These are phyloP conservation scores for Biscogniauxia marginata DNA, from an alignment of 2,329 filamentous ascomycete genomes.

Conservation along the genomic window DNA sequence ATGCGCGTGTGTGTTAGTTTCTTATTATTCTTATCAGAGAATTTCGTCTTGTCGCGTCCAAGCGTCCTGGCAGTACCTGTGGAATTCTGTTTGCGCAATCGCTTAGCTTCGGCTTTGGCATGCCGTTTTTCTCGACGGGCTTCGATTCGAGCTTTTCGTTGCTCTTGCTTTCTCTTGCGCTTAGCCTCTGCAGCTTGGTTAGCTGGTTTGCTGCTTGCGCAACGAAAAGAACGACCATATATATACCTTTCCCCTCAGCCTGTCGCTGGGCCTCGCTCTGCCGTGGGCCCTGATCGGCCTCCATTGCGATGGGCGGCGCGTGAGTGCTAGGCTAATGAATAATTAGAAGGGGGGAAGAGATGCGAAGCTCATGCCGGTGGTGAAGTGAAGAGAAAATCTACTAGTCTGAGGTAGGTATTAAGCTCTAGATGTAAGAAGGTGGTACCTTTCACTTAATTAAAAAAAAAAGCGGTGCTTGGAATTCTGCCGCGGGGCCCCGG, in stretches of 20 bases:
- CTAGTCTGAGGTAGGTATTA: no score
- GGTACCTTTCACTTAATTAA: neutral
- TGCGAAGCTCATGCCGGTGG: neutral
- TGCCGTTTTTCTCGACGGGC: slow-evolving; percentile 38
- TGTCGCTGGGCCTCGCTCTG: slow-evolving; percentile 27
- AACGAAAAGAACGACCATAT: neutral
- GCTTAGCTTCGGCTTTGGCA: slow-evolving; percentile 37
- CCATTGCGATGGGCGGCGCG: slow-evolving; percentile 15
- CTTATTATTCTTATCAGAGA: slow-evolving; percentile 37
- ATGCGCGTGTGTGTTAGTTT: slow-evolving; percentile 36
- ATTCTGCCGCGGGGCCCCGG: slow-evolving; percentile 10
- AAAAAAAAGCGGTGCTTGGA: slow-evolving; percentile 16
- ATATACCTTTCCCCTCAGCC: slow-evolving; percentile 23
- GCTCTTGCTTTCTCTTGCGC: slow-evolving; percentile 26
- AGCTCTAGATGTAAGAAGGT: no score
- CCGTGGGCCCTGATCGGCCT: slow-evolving; percentile 18
- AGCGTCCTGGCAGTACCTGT: slow-evolving; percentile 30
- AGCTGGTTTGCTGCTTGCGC: slow-evolving; percentile 3
- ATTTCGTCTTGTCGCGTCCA: slow-evolving; percentile 33
- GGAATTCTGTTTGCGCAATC: slow-evolving; percentile 36
- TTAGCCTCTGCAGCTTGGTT: slow-evolving; percentile 29
- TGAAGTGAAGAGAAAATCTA: neutral
- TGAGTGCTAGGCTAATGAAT: neutral
- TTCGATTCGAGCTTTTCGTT: slow-evolving; percentile 27
- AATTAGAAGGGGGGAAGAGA: neutral